A percentile compares a stretch with the other conserved stretches of the same genome.
These are phyloP conservation scores for Pachysolen tannophilus DNA, from an alignment of 805 yeast species.

Conservation along the genomic window DNA sequence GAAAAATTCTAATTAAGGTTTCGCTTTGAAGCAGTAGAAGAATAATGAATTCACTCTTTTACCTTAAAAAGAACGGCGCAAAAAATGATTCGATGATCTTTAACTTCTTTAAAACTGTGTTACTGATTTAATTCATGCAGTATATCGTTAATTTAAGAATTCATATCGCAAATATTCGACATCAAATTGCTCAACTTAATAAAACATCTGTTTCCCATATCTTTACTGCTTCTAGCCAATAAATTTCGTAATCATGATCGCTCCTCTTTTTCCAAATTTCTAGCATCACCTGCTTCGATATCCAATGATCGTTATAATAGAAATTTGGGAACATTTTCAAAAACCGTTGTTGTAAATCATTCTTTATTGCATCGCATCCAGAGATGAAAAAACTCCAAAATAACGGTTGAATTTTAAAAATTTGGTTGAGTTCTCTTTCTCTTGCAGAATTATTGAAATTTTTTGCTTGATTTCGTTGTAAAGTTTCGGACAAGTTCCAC, in stretches of 20 bases:
- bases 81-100: no score
- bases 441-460: constrained; percentile 14
- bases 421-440: constrained; percentile 13
- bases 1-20: no score
- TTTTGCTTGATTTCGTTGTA: constrained; percentile 2
- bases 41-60: no score
- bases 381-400: constrained; percentile 43
- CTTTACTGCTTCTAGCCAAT: constrained; percentile 47
- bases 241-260: constrained; percentile 25
- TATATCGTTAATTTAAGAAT: no score
- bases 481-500: constrained; percentile 12
- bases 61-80: no score
- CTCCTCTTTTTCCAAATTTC: constrained; percentile 42
- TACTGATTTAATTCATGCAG: no score
- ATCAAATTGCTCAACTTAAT: constrained; percentile 19
- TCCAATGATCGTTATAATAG: constrained; percentile 44
- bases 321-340: constrained; percentile 27
- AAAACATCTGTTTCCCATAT: constrained; percentile 43
- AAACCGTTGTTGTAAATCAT: constrained; percentile 22
- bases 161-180: no score
- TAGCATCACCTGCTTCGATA: constrained; percentile 43
- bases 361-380: constrained; percentile 30
- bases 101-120: no score
- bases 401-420: constrained; percentile 26
- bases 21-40: no score